Evolutionary conservation across 352 stramenopile genomes (phyloP).

Genomic region (Pythium phragmitis): DNA sequence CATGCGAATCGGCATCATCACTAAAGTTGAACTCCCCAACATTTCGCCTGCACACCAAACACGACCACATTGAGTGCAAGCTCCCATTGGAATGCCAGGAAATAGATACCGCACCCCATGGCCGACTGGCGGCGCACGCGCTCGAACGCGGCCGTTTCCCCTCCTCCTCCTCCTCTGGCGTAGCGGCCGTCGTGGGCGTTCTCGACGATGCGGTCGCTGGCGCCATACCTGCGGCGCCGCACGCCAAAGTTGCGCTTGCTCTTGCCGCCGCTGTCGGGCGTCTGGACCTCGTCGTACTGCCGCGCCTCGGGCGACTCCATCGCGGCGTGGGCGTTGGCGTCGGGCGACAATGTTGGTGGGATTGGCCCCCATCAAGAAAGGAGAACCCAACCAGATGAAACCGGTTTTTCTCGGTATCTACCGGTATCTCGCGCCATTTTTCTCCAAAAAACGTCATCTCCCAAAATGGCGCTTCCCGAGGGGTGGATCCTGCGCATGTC

Average conservation of each 20-base stretch:
- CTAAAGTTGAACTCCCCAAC: constrained; percentile 5
- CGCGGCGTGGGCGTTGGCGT: not conserved
- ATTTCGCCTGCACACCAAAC: not conserved
- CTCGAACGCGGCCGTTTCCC: constrained; percentile 15
- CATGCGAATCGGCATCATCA: not conserved
- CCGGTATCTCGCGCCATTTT: constrained; percentile 23
- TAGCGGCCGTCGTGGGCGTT: constrained; percentile 18
- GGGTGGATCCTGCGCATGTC: constrained; percentile 69
- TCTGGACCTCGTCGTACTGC: constrained; percentile 23
- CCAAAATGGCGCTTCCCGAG: constrained; percentile 35
- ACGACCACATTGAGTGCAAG: not conserved
- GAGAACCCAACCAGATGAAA: not conserved
- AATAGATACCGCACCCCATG: constrained; percentile 1
- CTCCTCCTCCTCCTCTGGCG: not conserved
- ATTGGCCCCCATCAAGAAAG: constrained; percentile 19
- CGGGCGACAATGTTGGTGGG: not conserved
- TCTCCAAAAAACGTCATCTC: not conserved
- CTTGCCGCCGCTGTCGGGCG: constrained; percentile 17
- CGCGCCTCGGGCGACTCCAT: constrained; percentile 20
- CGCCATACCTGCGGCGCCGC: constrained; percentile 14
- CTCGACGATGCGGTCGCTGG: constrained; percentile 8
- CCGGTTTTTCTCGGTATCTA: constrained; percentile 4
- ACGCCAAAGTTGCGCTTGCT: constrained; percentile 23
- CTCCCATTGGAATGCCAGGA: not conserved
- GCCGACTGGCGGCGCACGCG: constrained; percentile 3